Percentiles rank a stretch among this genome's conserved stretches.
Conservation (phyloP, 768 basidiomycete genomes). For the Coprinopsis sp. region DNA sequence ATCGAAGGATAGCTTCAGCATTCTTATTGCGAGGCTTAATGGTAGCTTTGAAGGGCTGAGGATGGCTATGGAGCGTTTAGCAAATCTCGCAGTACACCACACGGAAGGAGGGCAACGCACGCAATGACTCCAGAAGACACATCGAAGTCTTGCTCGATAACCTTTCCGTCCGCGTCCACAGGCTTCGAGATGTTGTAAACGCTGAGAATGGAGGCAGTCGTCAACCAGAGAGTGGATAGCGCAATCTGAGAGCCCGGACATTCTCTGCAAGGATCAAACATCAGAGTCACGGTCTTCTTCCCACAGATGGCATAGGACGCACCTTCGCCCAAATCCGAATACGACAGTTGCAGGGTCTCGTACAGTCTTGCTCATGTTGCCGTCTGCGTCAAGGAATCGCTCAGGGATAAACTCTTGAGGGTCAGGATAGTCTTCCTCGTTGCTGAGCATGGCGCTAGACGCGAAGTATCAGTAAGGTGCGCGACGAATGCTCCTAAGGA, state of each 20-base stretch:
- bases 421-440: slow-evolving; percentile 16
- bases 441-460: slow-evolving; percentile 19
- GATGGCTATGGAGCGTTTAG: slow-evolving; percentile 1
- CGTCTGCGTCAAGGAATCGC: slow-evolving; percentile 9
- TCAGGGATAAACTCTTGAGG: slow-evolving; percentile 19
- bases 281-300: background rate
- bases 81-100: background rate
- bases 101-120: background rate
- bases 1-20: no score
- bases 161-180: slow-evolving; percentile 23
- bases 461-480: background rate
- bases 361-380: background rate
- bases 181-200: slow-evolving; percentile 28
- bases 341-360: slow-evolving; percentile 5
- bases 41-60: background rate
- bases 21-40: slow-evolving; percentile 6
- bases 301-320: background rate
- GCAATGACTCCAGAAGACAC: background rate
- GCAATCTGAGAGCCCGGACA: slow-evolving; percentile 35
- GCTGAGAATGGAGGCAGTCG: slow-evolving; percentile 27
- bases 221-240: slow-evolving; percentile 21
- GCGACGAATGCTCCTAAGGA: background rate
- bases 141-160: slow-evolving; percentile 11
- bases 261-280: slow-evolving; percentile 17
- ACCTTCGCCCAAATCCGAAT: slow-evolving; percentile 14